Evolutionary conservation across 163 green algal genomes (phyloP).

Genomic region (Prototheca wickerhamii): DNA sequence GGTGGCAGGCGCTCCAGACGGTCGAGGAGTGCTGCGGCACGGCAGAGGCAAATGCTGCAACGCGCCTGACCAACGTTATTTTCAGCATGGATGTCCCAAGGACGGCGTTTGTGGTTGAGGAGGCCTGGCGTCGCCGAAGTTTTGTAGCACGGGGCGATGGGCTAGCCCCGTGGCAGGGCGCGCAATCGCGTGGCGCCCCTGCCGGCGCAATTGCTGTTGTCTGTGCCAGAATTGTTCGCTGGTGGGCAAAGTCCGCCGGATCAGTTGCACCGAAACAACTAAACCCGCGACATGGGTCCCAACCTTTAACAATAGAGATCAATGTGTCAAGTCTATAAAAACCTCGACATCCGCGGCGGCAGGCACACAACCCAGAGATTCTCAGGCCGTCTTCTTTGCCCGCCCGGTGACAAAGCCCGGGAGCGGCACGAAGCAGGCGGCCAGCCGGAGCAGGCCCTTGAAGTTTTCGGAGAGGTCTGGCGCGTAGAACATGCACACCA

Average conservation of each 20-base stretch:
- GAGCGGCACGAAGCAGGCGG: constrained; percentile 31
- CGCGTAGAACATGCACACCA: constrained; percentile 88
- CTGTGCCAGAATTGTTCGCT: neutral
- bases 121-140: neutral
- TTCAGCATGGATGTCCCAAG: neutral
- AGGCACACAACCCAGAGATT: neutral
- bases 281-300: too few relatives aligned
- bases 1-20: neutral
- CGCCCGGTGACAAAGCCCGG: too few relatives aligned
- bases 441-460: constrained; percentile 24
- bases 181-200: neutral
- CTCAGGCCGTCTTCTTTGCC: neutral
- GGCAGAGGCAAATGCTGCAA: neutral
- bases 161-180: neutral
- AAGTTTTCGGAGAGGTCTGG: constrained; percentile 15
- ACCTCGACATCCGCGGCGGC: too few relatives aligned
- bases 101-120: neutral
- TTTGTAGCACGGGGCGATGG: neutral
- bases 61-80: too few relatives aligned
- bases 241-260: neutral
- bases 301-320: too few relatives aligned
- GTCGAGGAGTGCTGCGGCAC: neutral
- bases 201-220: neutral
- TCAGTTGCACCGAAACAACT: neutral
- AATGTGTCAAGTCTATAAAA: too few relatives aligned